Percentiles rank a stretch among this genome's conserved stretches.
Evolutionary conservation across 352 stramenopile genomes (phyloP).

Genomic region (Phytophthora colocasiae): DNA sequence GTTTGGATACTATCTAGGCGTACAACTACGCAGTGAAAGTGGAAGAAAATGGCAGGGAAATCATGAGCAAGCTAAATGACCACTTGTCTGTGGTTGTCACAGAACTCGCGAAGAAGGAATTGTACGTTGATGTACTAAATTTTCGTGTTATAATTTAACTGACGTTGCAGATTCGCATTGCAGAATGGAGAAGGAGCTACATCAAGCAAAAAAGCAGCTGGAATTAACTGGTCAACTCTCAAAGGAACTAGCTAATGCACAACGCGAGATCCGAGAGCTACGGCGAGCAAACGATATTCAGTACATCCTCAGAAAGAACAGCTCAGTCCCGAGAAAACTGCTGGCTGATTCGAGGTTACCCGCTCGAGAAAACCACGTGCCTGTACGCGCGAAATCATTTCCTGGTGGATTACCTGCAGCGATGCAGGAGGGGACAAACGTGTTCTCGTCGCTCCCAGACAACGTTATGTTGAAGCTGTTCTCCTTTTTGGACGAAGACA

Average conservation of each 20-base stretch:
- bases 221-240: slow-evolving; percentile 58
- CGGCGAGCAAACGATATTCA: slow-evolving; percentile 76
- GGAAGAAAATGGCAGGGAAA: slow-evolving; percentile 53
- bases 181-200: slow-evolving; percentile 71
- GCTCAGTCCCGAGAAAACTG: slow-evolving; percentile 20
- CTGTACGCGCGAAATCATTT: slow-evolving; percentile 6
- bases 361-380: slow-evolving; percentile 3
- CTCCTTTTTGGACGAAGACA: slow-evolving; percentile 72
- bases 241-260: slow-evolving; percentile 70
- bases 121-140: slow-evolving; percentile 27
- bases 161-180: neutral
- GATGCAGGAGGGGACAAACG: slow-evolving; percentile 22
- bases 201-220: slow-evolving; percentile 65
- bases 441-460: slow-evolving; percentile 51
- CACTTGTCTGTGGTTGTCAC: slow-evolving; percentile 58
- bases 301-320: slow-evolving; percentile 56
- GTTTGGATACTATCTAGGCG: slow-evolving; percentile 35
- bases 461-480: slow-evolving; percentile 75
- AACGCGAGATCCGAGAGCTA: slow-evolving; percentile 81
- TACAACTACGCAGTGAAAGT: slow-evolving; percentile 62
- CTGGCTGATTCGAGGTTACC: slow-evolving; percentile 24
- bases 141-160: neutral
- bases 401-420: slow-evolving; percentile 1
- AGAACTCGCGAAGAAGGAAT: slow-evolving; percentile 75
- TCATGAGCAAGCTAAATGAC: slow-evolving; percentile 53